Percentiles rank a stretch among this genome's conserved stretches.
Evolutionary conservation across 75 land plant genomes (phyloP).

Genomic region (Azolla pinnata): DNA sequence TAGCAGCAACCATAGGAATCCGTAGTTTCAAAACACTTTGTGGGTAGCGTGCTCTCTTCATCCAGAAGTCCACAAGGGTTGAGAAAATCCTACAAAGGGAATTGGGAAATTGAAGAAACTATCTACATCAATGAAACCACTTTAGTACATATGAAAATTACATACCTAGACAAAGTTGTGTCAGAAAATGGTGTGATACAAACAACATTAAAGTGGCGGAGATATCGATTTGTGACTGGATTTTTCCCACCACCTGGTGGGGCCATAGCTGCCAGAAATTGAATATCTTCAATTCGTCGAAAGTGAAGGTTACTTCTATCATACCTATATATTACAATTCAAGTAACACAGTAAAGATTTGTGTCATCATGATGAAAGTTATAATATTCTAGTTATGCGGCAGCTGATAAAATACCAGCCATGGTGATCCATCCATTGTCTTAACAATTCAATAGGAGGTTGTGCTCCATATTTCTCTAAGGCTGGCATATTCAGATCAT

Average conservation of each 20-base stretch:
- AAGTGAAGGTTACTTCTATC: conserved; percentile 21
- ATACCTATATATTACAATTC: too few species aligned
- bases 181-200: conserved; percentile 25
- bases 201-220: conserved; percentile 21
- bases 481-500: conserved; percentile 28
- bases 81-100: conserved; percentile 20
- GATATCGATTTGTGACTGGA: conserved; percentile 24
- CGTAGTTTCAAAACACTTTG: conserved; percentile 10
- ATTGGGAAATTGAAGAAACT: background rate
- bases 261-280: conserved; percentile 25
- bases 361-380: too few species aligned
- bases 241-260: conserved; percentile 31
- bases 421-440: conserved; percentile 30
- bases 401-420: conserved; percentile 19
- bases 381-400: too few species aligned
- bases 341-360: too few species aligned
- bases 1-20: conserved; percentile 22
- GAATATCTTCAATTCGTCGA: conserved; percentile 14
- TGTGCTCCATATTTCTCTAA: conserved; percentile 29
- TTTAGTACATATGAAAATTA: background rate
- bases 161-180: conserved; percentile 18
- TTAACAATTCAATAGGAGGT: conserved; percentile 24
- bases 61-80: conserved; percentile 24
- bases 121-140: background rate
- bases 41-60: conserved; percentile 23